A percentile compares a stretch with the other conserved stretches of the same genome.
Evolutionary conservation across 2,329 filamentous ascomycete species (phyloP).

Genomic region (Scedosporium apiospermum): DNA sequence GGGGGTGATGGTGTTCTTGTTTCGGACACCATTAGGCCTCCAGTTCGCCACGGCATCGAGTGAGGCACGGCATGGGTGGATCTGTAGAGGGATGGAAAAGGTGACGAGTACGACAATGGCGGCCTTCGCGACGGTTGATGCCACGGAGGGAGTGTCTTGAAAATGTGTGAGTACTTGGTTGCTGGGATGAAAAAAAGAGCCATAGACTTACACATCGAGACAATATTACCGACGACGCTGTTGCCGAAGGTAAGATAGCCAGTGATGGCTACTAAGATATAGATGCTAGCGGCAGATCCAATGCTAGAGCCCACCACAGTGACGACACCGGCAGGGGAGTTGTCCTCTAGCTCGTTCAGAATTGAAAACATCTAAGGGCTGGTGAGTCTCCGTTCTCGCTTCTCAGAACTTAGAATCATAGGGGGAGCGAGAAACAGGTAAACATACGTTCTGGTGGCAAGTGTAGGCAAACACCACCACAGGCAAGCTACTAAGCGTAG

Average conservation of each 20-base stretch:
- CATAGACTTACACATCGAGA: slow-evolving; percentile 69
- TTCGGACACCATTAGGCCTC: slow-evolving; percentile 51
- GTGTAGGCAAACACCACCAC: slow-evolving; percentile 99
- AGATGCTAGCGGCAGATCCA: slow-evolving; percentile 77
- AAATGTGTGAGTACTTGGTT: slow-evolving; percentile 7
- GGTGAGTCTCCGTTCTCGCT: slow-evolving; percentile 9
- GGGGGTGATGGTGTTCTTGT: slow-evolving; percentile 21
- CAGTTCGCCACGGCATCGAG: slow-evolving; percentile 90
- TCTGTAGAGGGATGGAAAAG: slow-evolving; percentile 91
- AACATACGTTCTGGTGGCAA: slow-evolving; percentile 85
- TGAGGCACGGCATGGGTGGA: slow-evolving; percentile 92
- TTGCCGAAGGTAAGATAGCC: slow-evolving; percentile 95
- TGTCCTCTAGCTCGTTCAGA: slow-evolving; percentile 84
- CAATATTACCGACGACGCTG: slow-evolving; percentile 82
- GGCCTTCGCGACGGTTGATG: slow-evolving; percentile 85
- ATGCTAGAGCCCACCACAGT: slow-evolving; percentile 76
- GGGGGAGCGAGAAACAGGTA: neutral
- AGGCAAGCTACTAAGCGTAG: slow-evolving; percentile 75
- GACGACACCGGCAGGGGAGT: slow-evolving; percentile 64
- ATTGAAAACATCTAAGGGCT: slow-evolving; percentile 85
- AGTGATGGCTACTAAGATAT: slow-evolving; percentile 85
- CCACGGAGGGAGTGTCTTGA: slow-evolving; percentile 59
- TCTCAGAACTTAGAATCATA: too few relatives aligned
- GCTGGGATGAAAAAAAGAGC: too few relatives aligned
- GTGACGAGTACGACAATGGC: slow-evolving; percentile 94